These are phyloP conservation scores for Ogataea pilisensis DNA, from an alignment of 805 yeast species.

Conservation along the genomic window DNA sequence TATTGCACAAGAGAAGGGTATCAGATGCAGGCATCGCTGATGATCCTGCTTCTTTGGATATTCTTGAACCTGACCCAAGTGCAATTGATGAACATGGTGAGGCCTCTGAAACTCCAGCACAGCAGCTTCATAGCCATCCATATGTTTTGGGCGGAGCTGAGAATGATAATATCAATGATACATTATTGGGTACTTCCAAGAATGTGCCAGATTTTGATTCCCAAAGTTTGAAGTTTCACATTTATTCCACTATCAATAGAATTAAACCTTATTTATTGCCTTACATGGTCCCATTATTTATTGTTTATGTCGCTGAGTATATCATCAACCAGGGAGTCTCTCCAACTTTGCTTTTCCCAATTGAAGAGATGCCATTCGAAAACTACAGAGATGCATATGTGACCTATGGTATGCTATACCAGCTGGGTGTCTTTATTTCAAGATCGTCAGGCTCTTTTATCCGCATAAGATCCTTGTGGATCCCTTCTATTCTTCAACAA, in stretches of 20 bases:
- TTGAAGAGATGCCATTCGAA: conserved; percentile 64
- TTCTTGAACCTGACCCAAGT: not conserved
- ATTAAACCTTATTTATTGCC: conserved; percentile 49
- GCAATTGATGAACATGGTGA: not conserved
- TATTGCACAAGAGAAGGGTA: not conserved
- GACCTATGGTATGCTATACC: conserved; percentile 84
- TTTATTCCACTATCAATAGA: conserved; percentile 25
- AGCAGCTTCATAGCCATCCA: no score
- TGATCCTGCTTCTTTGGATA: not conserved
- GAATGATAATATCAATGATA: no score
- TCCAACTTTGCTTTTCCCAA: conserved; percentile 79
- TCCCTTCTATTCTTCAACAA: conserved; percentile 63
- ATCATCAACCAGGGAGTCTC: conserved; percentile 87
- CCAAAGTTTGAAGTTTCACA: conserved; percentile 12
- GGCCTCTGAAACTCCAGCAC: no score
- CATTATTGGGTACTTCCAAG: not conserved
- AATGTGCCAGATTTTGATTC: not conserved
- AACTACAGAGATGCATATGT: conserved; percentile 84
- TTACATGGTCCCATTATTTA: conserved; percentile 76
- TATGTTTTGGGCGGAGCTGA: no score
- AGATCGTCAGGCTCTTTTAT: conserved; percentile 73
- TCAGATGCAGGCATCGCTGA: not conserved
- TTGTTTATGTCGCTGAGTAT: conserved; percentile 86
- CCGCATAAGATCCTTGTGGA: conserved; percentile 53
- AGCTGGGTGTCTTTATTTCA: conserved; percentile 88